phyloP scores from a whole-genome alignment of 1,139 yeast genomes.

The Ogataea hybrid region DNA sequence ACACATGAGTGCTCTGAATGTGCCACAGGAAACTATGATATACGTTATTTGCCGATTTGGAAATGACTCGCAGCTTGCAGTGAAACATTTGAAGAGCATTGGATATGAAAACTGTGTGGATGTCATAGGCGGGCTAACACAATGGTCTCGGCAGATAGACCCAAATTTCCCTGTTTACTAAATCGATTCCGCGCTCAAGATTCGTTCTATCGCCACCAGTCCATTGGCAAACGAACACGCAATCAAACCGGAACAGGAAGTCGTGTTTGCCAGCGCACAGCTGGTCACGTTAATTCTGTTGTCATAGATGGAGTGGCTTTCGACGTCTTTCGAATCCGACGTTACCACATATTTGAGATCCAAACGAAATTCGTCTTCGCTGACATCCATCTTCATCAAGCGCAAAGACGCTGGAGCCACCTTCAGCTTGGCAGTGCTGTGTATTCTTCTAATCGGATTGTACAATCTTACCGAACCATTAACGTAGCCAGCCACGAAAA shows the following conservation, averaged over 20 bases:
- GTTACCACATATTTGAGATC: conserved; percentile 33
- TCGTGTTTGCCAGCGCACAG: conserved; percentile 61
- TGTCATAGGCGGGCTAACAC: conserved; percentile 72
- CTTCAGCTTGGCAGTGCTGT: conserved; percentile 13
- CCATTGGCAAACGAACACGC: conserved; percentile 67
- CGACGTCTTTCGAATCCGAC: conserved; percentile 15
- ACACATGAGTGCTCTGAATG: conserved; percentile 34
- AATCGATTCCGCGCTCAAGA: conserved; percentile 27
- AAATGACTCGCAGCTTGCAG: conserved; percentile 85
- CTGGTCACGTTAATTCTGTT: conserved; percentile 52
- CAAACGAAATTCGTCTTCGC: conserved; percentile 37
- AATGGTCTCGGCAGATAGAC: conserved; percentile 69
- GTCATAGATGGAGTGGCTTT: conserved; percentile 40
- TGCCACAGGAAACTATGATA: conserved; percentile 21
- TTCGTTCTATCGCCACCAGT: conserved; percentile 58
- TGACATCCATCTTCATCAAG: conserved; percentile 25
- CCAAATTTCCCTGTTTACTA: conserved; percentile 65
- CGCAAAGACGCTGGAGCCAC: conserved; percentile 14
- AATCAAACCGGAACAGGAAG: conserved; percentile 44
- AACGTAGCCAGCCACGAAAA: conserved; percentile 22
- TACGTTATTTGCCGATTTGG: conserved; percentile 81
- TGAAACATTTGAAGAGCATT: conserved; percentile 50
- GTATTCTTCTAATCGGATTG: conserved; percentile 12
- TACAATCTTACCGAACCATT: conserved; percentile 28
- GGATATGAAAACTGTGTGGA: conserved; percentile 57